These are phyloP conservation scores for Skeletonema marinoi DNA, from an alignment of 108 stramenopile genomes.

Conservation along the genomic window DNA sequence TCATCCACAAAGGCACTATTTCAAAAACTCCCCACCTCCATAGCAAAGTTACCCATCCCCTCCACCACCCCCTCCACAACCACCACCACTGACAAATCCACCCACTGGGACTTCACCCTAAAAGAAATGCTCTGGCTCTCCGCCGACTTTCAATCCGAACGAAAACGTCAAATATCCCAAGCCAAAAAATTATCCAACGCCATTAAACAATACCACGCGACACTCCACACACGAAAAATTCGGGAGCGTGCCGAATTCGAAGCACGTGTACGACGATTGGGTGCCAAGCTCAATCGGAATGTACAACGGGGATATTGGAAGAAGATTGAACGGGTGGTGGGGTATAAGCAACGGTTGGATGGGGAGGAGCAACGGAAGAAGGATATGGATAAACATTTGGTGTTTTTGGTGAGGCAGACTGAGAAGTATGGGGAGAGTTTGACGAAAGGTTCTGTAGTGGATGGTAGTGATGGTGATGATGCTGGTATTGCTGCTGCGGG, in stretches of 20 bases:
- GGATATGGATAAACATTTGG: conserved; percentile 90
- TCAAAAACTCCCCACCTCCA: background rate
- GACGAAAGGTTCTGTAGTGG: background rate
- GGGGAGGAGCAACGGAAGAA: conserved; percentile 61
- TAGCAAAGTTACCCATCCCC: background rate
- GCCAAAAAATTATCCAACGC: conserved; percentile 60
- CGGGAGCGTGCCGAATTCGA: conserved; percentile 61
- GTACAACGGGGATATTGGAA: conserved; percentile 63
- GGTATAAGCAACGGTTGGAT: conserved; percentile 73
- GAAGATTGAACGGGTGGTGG: conserved; percentile 85
- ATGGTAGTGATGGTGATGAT: conserved; percentile 8
- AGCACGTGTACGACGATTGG: conserved; percentile 55
- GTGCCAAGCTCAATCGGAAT: conserved; percentile 39
- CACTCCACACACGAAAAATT: conserved; percentile 40
- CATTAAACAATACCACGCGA: conserved; percentile 53
- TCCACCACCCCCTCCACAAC: conserved; percentile 12
- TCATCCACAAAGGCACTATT: background rate
- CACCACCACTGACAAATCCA: conserved; percentile 57
- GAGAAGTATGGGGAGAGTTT: conserved; percentile 77
- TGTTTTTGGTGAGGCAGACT: conserved; percentile 79
- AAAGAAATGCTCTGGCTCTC: conserved; percentile 77
- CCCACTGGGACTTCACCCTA: conserved; percentile 83
- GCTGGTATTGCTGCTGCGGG: conserved; percentile 13
- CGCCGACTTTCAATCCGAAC: conserved; percentile 82
- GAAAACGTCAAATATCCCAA: conserved; percentile 65